Percentiles rank a stretch among this genome's conserved stretches.
Conservation (phyloP, 1,284 basidiomycete species). For the Lignosus rhinocerotis region DNA sequence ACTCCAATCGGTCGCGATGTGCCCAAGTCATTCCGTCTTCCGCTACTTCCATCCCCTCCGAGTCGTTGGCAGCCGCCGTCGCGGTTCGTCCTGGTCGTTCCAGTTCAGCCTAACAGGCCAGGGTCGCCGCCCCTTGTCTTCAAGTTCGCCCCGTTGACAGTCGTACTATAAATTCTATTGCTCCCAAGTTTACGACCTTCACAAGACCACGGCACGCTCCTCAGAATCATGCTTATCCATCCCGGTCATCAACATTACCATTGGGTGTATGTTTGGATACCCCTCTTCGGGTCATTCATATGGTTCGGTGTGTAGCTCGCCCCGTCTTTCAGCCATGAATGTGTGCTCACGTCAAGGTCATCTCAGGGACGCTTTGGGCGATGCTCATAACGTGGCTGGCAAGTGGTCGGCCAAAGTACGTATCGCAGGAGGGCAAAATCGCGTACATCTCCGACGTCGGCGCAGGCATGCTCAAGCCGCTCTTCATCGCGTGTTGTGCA, state of each 20-base stretch:
- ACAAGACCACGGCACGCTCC: not conserved
- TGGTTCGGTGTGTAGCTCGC: slow-evolving; percentile 55
- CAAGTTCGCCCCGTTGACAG: no score
- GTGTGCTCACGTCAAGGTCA: not conserved
- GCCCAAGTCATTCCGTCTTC: not conserved
- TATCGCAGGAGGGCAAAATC: slow-evolving; percentile 51
- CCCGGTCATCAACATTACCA: slow-evolving; percentile 40
- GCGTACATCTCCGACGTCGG: slow-evolving; percentile 77
- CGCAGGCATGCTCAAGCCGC: slow-evolving; percentile 67
- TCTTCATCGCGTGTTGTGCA: slow-evolving; percentile 63
- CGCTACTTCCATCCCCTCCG: not conserved
- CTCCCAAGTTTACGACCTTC: no score
- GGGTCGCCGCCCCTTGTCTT: not conserved
- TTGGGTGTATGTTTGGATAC: slow-evolving; percentile 66
- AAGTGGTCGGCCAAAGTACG: slow-evolving; percentile 48
- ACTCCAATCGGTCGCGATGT: not conserved
- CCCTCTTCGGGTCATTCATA: slow-evolving; percentile 55
- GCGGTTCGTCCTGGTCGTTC: slow-evolving; percentile 7
- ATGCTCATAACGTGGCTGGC: slow-evolving; percentile 69
- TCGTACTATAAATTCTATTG: no score
- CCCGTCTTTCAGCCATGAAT: not conserved
- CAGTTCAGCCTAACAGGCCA: not conserved
- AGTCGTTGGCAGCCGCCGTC: slow-evolving; percentile 10
- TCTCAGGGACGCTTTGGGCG: slow-evolving; percentile 54
- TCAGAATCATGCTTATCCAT: slow-evolving; percentile 13